Conservation (phyloP, 305 asterid genomes). For the Fraxinus paxiana region DNA sequence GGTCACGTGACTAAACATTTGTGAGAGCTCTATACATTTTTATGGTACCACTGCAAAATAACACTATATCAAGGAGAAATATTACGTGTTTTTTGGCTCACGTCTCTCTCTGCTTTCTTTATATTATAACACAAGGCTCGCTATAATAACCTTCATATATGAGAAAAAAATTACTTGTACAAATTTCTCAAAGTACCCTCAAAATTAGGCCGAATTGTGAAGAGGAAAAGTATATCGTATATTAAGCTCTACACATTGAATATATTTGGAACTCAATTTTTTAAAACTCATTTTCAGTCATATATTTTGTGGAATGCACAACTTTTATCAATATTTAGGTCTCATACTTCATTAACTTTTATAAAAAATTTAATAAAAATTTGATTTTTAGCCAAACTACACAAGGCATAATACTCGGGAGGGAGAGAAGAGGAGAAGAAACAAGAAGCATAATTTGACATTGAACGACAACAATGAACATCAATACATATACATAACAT, state of each 20-base stretch:
- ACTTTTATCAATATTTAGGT: too few relatives aligned
- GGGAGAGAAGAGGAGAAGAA: not conserved
- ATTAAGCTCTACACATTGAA: not conserved
- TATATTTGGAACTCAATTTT: too few relatives aligned
- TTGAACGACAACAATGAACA: not conserved
- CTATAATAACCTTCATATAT: too few relatives aligned
- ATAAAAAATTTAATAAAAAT: too few relatives aligned
- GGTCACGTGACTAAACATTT: not conserved
- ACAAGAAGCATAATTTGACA: not conserved
- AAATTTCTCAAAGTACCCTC: not conserved
- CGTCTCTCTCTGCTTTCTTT: not conserved
- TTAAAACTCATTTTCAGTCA: too few relatives aligned
- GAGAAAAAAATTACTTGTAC: too few relatives aligned
- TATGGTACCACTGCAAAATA: not conserved
- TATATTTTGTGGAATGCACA: not conserved
- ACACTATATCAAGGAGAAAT: not conserved
- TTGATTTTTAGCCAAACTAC: not conserved
- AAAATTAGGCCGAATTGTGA: not conserved
- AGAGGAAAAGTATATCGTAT: not conserved
- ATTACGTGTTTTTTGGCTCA: not conserved
- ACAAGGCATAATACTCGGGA: not conserved
- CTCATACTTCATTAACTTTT: too few relatives aligned
- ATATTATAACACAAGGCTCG: not conserved
- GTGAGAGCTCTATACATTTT: not conserved
- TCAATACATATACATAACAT: not conserved